Percentiles rank a stretch among this genome's conserved stretches.
phyloP scores from a whole-genome alignment of 1,284 basidiomycete genomes.

The Marasmius sp. region DNA sequence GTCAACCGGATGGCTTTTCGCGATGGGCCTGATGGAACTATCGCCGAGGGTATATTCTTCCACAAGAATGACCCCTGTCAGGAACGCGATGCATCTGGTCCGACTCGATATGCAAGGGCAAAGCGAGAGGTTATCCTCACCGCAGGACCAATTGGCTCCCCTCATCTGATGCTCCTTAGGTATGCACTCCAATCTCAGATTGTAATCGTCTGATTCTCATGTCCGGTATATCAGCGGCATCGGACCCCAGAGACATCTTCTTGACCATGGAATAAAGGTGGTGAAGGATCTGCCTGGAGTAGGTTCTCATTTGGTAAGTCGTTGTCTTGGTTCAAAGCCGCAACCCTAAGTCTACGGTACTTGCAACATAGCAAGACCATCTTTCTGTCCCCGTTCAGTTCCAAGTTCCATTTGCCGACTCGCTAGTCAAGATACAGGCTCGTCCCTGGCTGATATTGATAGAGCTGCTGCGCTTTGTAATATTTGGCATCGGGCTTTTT shows the following conservation, averaged over 20 bases:
- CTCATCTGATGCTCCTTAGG: conserved; percentile 17
- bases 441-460: conserved; percentile 6
- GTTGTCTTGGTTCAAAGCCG: background rate
- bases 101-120: too few relatives aligned
- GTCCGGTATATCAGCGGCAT: conserved; percentile 20
- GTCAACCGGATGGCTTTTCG: too few relatives aligned
- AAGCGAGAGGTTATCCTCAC: conserved; percentile 13
- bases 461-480: conserved; percentile 9
- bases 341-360: background rate
- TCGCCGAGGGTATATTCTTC: too few relatives aligned
- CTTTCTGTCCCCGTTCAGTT: conserved; percentile 9
- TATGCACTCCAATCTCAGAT: background rate
- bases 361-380: conserved; percentile 11
- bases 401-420: conserved; percentile 5
- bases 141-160: conserved; percentile 15
- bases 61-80: too few relatives aligned
- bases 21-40: too few relatives aligned
- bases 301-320: conserved; percentile 26
- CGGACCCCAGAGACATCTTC: conserved; percentile 28
- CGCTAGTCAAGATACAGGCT: conserved; percentile 1
- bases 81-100: too few relatives aligned
- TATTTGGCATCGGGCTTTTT: conserved; percentile 13
- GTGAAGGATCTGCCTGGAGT: conserved; percentile 33
- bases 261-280: conserved; percentile 24
- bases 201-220: background rate